Percentiles rank a stretch among this genome's conserved stretches.
Evolutionary conservation across 2,329 filamentous ascomycete species (phyloP).

Genomic region (Verticillium isaacii): DNA sequence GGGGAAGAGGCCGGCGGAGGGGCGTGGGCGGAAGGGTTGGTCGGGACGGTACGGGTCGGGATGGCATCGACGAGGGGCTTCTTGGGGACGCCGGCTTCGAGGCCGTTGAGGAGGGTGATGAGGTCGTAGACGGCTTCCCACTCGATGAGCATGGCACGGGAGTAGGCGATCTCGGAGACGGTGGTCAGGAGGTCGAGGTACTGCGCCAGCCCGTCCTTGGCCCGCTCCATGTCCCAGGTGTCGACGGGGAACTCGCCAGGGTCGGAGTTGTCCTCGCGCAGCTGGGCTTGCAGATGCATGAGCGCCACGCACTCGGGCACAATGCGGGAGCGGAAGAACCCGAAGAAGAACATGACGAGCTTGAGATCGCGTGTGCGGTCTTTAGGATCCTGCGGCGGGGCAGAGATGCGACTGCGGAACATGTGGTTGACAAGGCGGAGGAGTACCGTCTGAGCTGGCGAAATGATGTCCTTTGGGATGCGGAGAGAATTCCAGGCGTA

Average conservation of each 20-base stretch:
- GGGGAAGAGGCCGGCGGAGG: slow-evolving; percentile 23
- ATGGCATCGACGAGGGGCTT: slow-evolving; percentile 56
- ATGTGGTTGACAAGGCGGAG: slow-evolving; percentile 88
- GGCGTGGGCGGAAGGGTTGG: slow-evolving; percentile 9
- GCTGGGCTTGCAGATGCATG: slow-evolving; percentile 89
- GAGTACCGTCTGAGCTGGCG: slow-evolving; percentile 88
- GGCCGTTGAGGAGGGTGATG: slow-evolving; percentile 77
- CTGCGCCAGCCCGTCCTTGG: slow-evolving; percentile 90
- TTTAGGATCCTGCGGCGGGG: slow-evolving; percentile 39
- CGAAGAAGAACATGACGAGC: slow-evolving; percentile 84
- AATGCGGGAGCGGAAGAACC: slow-evolving; percentile 85
- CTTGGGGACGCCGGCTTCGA: slow-evolving; percentile 84
- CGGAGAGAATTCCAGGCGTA: slow-evolving; percentile 89
- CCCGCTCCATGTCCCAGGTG: slow-evolving; percentile 95
- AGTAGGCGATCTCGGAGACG: slow-evolving; percentile 77
- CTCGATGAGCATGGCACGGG: slow-evolving; percentile 79
- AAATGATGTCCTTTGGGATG: slow-evolving; percentile 94
- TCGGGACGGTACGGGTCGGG: slow-evolving; percentile 14
- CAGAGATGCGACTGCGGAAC: slow-evolving; percentile 56
- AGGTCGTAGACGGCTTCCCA: slow-evolving; percentile 92
- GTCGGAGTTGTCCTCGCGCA: slow-evolving; percentile 69
- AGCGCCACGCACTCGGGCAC: slow-evolving; percentile 93
- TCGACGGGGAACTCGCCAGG: slow-evolving; percentile 90
- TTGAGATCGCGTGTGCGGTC: slow-evolving; percentile 53
- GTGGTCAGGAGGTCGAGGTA: slow-evolving; percentile 93